Evolutionary conservation across 2,329 filamentous ascomycete species (phyloP).

Genomic region (Aquanectria penicillioides): DNA sequence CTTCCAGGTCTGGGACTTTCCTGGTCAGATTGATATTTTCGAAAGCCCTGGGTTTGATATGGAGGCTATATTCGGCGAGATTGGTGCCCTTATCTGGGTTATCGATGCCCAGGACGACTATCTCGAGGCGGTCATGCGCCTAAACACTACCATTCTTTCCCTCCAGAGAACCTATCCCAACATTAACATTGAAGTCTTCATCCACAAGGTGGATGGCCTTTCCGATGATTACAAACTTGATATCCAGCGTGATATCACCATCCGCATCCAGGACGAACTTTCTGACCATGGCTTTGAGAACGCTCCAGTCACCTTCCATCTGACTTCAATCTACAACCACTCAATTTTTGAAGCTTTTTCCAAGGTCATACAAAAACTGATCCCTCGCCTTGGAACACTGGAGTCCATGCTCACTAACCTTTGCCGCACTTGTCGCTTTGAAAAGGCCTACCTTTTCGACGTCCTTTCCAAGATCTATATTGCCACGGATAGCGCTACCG

Average conservation of each 20-base stretch:
- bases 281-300: constrained; percentile 94
- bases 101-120: constrained; percentile 99
- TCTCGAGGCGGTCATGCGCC: constrained; percentile 84
- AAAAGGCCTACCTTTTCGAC: constrained; percentile 98
- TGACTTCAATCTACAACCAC: constrained; percentile 98
- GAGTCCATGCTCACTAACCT: constrained; percentile 95
- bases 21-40: constrained; percentile 90
- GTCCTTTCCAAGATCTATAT: constrained; percentile 99
- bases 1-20: constrained; percentile 98
- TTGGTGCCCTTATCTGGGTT: constrained; percentile 96
- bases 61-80: constrained; percentile 92
- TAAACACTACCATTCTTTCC: constrained; percentile 89
- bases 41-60: constrained; percentile 90
- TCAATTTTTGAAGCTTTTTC: constrained; percentile 98
- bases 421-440: constrained; percentile 91
- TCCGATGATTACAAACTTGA: constrained; percentile 97
- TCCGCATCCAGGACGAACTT: constrained; percentile 95
- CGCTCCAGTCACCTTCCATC: constrained; percentile 91
- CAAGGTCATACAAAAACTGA: constrained; percentile 97
- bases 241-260: constrained; percentile 95
- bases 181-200: constrained; percentile 98
- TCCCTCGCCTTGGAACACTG: constrained; percentile 90
- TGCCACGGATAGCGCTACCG: constrained; percentile 90
- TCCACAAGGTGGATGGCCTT: constrained; percentile 98
- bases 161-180: constrained; percentile 89